A percentile compares a stretch with the other conserved stretches of the same genome.
phyloP scores from a whole-genome alignment of 78 protist genomes.

The Dictyostelium capitatum region DNA sequence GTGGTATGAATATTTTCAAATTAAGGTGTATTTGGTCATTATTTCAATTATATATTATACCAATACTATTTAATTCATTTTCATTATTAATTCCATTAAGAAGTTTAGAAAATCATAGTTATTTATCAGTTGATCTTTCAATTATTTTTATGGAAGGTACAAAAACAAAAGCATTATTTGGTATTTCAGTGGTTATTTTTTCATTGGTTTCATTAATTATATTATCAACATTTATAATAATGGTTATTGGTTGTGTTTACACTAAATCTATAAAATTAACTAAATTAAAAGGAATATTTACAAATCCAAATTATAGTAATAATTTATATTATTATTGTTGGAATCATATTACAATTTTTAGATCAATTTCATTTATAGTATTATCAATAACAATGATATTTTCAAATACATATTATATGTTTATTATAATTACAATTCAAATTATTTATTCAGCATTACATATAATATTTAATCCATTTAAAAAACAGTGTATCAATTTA shows the following conservation, averaged over 20 bases:
- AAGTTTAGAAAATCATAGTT: not conserved
- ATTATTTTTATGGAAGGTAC: not conserved
- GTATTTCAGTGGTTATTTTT: not conserved
- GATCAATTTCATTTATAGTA: not conserved
- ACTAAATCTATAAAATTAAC: not conserved
- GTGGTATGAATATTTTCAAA: not conserved
- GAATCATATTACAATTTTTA: not conserved
- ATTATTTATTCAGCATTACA: not conserved
- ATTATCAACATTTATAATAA: not conserved
- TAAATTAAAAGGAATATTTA: not conserved
- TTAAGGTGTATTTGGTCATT: not conserved
- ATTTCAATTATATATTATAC: not conserved
- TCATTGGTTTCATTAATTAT: not conserved
- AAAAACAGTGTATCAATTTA: not conserved
- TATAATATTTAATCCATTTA: not conserved
- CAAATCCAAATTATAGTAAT: not conserved
- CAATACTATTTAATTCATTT: not conserved
- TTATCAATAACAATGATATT: slow-evolving; percentile 1
- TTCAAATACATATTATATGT: not conserved
- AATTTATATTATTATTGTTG: not conserved
- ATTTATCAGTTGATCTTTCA: not conserved
- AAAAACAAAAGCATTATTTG: not conserved
- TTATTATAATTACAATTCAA: not conserved
- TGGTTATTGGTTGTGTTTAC: not conserved
- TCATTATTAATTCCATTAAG: not conserved